A percentile compares a stretch with the other conserved stretches of the same genome.
Evolutionary conservation across 345 rosid species (phyloP).

Genomic region (Citrus mangshanensis): DNA sequence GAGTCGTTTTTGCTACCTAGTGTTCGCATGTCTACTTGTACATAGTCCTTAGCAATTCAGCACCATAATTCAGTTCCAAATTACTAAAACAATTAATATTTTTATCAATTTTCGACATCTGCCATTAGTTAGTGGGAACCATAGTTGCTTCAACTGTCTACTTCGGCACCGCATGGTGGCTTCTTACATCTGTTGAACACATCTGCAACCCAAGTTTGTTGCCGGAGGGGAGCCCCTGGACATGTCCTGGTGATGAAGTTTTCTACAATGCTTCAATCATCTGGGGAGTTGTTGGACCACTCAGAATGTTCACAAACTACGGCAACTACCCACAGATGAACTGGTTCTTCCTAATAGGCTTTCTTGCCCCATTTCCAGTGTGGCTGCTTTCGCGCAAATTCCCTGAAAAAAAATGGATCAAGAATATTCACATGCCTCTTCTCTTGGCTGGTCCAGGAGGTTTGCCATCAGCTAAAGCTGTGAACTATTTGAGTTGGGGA

Average conservation of each 20-base stretch:
- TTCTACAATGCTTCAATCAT: constrained; percentile 57
- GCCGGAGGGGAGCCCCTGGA: constrained; percentile 53
- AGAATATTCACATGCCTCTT: constrained; percentile 37
- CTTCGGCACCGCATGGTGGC: constrained; percentile 54
- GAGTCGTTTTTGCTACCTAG: no score
- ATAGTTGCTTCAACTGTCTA: constrained; percentile 39
- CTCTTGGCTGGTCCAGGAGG: constrained; percentile 27
- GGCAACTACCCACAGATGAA: constrained; percentile 45
- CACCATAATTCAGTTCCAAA: no score
- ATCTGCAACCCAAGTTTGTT: constrained; percentile 33
- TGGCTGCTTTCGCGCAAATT: constrained; percentile 38
- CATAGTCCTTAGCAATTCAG: no score
- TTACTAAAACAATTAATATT: not conserved
- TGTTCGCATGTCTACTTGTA: no score
- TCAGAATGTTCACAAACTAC: constrained; percentile 40
- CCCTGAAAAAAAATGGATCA: constrained; percentile 43
- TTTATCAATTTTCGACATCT: not conserved
- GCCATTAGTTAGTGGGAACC: constrained; percentile 38
- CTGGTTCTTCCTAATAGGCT: constrained; percentile 54
- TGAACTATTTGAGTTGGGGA: constrained; percentile 38
- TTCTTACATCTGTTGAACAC: constrained; percentile 36
- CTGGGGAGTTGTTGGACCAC: constrained; percentile 58
- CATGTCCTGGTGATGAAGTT: constrained; percentile 44
- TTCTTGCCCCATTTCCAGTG: constrained; percentile 39
- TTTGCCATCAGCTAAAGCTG: constrained; percentile 33